A percentile compares a stretch with the other conserved stretches of the same genome.
Evolutionary conservation across 1,284 basidiomycete genomes (phyloP).

Genomic region (Tilletia caries): DNA sequence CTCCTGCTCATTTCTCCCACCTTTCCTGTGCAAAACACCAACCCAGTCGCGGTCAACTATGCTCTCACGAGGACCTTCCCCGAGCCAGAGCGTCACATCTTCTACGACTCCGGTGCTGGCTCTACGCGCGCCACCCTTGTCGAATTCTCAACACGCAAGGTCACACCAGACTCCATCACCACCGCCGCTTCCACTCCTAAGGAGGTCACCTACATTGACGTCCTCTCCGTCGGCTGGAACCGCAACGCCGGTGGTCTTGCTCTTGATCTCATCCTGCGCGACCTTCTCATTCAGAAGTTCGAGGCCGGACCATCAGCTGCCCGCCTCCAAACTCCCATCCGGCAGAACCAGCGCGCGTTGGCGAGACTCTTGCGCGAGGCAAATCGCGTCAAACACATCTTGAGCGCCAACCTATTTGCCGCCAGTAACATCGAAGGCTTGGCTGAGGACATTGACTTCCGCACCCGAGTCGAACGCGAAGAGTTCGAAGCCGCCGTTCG

Average conservation of each 20-base stretch:
- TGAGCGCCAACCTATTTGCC: slow-evolving; percentile 87
- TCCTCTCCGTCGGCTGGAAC: slow-evolving; percentile 77
- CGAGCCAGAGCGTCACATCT: slow-evolving; percentile 72
- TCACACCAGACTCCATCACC: slow-evolving; percentile 44
- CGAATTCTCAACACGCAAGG: slow-evolving; percentile 60
- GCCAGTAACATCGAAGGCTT: slow-evolving; percentile 76
- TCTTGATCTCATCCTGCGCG: slow-evolving; percentile 76
- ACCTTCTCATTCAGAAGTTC: slow-evolving; percentile 75
- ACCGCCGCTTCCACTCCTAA: slow-evolving; percentile 59
- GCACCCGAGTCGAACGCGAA: slow-evolving; percentile 69
- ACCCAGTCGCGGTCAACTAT: slow-evolving; percentile 61
- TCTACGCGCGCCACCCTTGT: slow-evolving; percentile 82
- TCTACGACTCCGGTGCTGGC: slow-evolving; percentile 90
- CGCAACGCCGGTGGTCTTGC: slow-evolving; percentile 73
- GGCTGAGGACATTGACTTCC: slow-evolving; percentile 86
- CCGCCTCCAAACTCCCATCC: slow-evolving; percentile 41
- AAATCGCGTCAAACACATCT: slow-evolving; percentile 79
- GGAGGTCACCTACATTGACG: slow-evolving; percentile 71
- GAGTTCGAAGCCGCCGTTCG: slow-evolving; percentile 65
- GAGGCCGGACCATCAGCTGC: slow-evolving; percentile 61
- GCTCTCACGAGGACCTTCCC: slow-evolving; percentile 87
- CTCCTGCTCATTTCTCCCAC: not conserved
- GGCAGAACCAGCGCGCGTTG: slow-evolving; percentile 74
- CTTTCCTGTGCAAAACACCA: no score
- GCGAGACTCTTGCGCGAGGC: slow-evolving; percentile 92